phyloP scores from a whole-genome alignment of 495 filamentous ascomycete species.

The Entonaema liquescens region DNA sequence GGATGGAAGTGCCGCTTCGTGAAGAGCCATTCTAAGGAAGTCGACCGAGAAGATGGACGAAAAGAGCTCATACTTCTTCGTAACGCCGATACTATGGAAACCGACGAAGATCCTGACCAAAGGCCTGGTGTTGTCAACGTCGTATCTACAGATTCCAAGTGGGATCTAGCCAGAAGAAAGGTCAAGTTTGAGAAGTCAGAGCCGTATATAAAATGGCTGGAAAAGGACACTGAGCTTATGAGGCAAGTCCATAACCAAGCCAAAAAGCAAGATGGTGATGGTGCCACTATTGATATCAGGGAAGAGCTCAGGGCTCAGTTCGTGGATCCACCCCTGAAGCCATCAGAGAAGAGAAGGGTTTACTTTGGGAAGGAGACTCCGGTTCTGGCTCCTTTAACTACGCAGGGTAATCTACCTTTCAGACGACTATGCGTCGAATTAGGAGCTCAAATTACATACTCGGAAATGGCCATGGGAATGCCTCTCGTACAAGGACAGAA shows the following conservation, averaged over 20 bases:
- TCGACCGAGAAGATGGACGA: conserved; percentile 75
- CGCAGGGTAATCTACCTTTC: conserved; percentile 97
- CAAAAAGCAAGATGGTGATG: conserved; percentile 53
- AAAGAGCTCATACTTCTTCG: conserved; percentile 79
- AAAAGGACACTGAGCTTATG: conserved; percentile 64
- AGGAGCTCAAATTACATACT: conserved; percentile 93
- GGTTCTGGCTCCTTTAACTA: conserved; percentile 83
- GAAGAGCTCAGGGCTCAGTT: conserved; percentile 81
- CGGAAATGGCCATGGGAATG: conserved; percentile 96
- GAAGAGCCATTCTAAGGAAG: conserved; percentile 79
- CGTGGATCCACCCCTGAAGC: conserved; percentile 81
- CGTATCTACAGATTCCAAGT: conserved; percentile 70
- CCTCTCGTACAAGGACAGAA: conserved; percentile 91
- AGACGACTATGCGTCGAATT: conserved; percentile 89
- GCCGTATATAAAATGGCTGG: conserved; percentile 76
- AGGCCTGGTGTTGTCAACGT: conserved; percentile 75
- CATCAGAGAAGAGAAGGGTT: conserved; percentile 90
- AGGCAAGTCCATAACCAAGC: conserved; percentile 61
- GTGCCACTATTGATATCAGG: conserved; percentile 44
- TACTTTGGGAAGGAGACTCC: conserved; percentile 96
- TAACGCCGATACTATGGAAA: conserved; percentile 41
- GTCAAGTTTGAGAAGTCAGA: conserved; percentile 75
- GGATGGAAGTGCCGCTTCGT: conserved; percentile 96
- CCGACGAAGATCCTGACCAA: conserved; percentile 45
- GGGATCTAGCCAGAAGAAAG: conserved; percentile 72